phyloP scores from a whole-genome alignment of 2,329 filamentous ascomycete species.

The Cladorrhinum sp. region DNA sequence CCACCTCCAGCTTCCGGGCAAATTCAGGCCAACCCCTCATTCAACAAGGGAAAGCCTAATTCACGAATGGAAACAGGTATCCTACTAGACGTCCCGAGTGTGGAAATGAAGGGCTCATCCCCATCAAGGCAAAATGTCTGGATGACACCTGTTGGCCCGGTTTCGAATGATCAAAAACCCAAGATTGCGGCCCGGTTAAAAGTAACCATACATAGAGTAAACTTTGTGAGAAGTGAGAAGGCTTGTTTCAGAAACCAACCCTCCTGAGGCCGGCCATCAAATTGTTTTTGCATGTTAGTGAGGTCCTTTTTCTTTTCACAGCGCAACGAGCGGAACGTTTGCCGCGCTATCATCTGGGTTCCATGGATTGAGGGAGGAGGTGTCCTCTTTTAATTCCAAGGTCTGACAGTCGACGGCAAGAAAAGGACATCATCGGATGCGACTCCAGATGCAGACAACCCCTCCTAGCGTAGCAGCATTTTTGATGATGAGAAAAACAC shows the following conservation, averaged over 20 bases:
- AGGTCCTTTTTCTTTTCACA: background rate
- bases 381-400: background rate
- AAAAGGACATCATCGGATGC: background rate
- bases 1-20: background rate
- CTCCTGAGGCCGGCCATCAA: too few species aligned
- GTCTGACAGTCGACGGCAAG: background rate
- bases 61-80: background rate
- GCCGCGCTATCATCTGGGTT: background rate
- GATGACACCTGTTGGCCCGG: slow-evolving; percentile 15
- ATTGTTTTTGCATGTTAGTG: background rate
- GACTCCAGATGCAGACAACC: background rate
- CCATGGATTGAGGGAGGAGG: too few species aligned
- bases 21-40: background rate
- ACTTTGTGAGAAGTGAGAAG: slow-evolving; percentile 3
- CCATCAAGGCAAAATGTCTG: slow-evolving; percentile 1
- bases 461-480: background rate
- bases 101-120: background rate
- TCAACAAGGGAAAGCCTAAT: background rate
- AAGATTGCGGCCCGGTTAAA: slow-evolving; percentile 8
- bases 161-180: slow-evolving; percentile 15
- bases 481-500: background rate
- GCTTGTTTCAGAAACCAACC: slow-evolving; percentile 7
- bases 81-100: background rate
- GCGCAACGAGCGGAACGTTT: background rate
- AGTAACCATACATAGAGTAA: background rate